Evolutionary conservation across 2,329 filamentous ascomycete genomes (phyloP).

Genomic region (Diplocarpon rosae): DNA sequence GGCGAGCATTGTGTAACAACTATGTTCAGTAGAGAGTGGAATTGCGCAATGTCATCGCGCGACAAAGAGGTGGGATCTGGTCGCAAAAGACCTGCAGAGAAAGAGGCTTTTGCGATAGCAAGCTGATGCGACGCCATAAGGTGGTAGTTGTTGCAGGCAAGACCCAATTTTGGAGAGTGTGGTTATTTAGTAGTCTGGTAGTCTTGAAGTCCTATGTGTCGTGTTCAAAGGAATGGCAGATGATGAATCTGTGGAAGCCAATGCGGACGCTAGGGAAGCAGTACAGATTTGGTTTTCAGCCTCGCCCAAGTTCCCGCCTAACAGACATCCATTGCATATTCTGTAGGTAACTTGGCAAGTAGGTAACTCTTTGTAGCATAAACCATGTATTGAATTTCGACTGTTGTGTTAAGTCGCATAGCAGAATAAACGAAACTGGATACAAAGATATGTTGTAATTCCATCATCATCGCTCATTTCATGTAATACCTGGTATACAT

Average conservation of each 20-base stretch:
- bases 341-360: no score
- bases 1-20: slow-evolving; percentile 62
- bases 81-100: slow-evolving; percentile 62
- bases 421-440: no score
- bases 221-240: no score
- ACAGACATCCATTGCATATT: no score
- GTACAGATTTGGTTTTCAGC: slow-evolving; percentile 1
- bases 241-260: neutral
- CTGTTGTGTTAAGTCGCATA: no score
- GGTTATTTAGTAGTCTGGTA: neutral
- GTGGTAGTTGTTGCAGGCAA: neutral
- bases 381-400: no score
- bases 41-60: slow-evolving; percentile 57
- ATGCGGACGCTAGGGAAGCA: no score
- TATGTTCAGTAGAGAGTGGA: slow-evolving; percentile 55
- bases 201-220: neutral
- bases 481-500: no score
- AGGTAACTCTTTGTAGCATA: no score
- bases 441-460: no score
- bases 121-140: slow-evolving; percentile 58
- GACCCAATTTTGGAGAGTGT: neutral
- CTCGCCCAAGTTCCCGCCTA: neutral
- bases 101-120: slow-evolving; percentile 69
- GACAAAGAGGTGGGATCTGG: slow-evolving; percentile 60
- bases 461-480: neutral